These are phyloP conservation scores for Colletotrichum euphorbiae DNA, from an alignment of 2,329 filamentous ascomycete genomes.

Conservation along the genomic window DNA sequence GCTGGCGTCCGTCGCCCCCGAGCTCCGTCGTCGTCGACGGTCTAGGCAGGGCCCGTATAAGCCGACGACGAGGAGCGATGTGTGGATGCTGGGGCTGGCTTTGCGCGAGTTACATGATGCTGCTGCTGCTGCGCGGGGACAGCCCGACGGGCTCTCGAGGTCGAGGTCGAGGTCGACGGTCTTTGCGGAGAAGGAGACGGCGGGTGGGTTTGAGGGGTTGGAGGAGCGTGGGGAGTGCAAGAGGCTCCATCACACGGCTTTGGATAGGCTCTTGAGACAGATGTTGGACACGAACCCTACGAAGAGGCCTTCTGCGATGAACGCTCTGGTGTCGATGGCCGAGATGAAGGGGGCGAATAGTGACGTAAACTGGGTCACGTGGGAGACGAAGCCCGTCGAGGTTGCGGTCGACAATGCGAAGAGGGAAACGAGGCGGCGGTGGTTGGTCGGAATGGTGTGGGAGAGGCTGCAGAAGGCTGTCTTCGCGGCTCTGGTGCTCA, in stretches of 20 bases:
- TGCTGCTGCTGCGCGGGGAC: neutral
- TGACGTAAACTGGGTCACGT: neutral
- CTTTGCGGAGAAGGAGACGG: no score
- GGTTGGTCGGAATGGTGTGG: no score
- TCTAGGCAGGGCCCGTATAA: neutral
- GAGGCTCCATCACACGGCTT: neutral
- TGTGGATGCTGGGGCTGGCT: conserved; percentile 32
- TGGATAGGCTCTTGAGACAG: neutral
- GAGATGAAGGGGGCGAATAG: neutral
- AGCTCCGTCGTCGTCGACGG: neutral
- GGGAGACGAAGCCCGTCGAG: no score
- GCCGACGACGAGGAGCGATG: neutral
- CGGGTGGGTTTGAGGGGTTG: neutral
- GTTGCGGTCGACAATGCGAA: no score
- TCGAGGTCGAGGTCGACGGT: neutral
- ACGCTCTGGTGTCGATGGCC: neutral
- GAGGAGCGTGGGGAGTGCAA: neutral
- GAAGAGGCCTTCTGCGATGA: conserved; percentile 2
- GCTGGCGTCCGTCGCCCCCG: conserved; percentile 12
- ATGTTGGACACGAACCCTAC: conserved; percentile 17
- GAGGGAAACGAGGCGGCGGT: no score
- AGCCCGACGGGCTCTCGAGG: neutral
- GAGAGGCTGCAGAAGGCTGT: no score
- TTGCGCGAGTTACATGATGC: conserved; percentile 15
- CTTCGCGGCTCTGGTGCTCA: no score